Conservation (phyloP, 768 basidiomycete species). For the Psilocybe tampanensis region DNA sequence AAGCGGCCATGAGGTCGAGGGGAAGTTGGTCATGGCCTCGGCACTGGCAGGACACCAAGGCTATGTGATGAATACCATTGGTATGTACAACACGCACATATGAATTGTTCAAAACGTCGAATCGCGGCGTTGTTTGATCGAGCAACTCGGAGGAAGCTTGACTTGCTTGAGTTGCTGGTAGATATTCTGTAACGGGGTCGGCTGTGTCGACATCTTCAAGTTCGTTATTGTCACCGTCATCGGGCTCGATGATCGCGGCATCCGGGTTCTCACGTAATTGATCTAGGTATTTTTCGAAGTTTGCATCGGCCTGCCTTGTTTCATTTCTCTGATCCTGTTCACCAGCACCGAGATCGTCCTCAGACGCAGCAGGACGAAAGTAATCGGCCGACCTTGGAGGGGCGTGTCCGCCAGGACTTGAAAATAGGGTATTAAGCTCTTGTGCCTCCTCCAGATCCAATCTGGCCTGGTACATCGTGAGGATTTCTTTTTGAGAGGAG, state of each 20-base stretch:
- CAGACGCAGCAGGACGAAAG: not conserved
- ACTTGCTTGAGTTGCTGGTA: not conserved
- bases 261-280: not conserved
- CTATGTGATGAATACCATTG: conserved; percentile 3
- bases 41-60: conserved; percentile 1
- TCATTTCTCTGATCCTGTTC: not conserved
- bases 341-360: no score
- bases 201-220: not conserved
- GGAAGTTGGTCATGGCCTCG: not conserved
- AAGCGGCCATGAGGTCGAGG: not conserved
- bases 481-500: not conserved
- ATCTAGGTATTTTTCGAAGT: not conserved
- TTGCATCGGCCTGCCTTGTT: not conserved
- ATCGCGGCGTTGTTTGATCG: no score
- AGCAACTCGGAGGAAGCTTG: not conserved
- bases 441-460: no score
- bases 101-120: conserved; percentile 6
- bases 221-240: not conserved
- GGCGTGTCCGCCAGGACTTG: no score
- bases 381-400: no score
- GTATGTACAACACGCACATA: conserved; percentile 5
- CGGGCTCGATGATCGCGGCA: not conserved
- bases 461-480: not conserved
- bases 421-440: no score
- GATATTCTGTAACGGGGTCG: not conserved